phyloP scores from a whole-genome alignment of 495 filamentous ascomycete genomes.

The Penicillium macrosclerotiorum region DNA sequence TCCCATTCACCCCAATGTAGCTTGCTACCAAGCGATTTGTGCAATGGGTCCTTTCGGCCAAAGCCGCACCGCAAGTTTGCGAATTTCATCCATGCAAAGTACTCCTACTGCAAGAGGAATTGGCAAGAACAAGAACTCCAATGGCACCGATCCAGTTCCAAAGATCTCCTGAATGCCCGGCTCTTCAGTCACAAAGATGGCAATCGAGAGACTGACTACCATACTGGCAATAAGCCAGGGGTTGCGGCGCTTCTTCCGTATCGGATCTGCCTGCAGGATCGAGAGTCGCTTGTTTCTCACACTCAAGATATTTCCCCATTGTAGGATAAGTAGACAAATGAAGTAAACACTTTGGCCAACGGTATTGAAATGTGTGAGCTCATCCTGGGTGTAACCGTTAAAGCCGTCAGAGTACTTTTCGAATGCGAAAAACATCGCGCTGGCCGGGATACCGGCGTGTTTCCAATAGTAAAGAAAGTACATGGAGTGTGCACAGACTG shows the following conservation, averaged over 20 bases:
- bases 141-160: constrained; percentile 44
- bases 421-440: constrained; percentile 45
- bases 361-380: constrained; percentile 42
- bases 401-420: constrained; percentile 46
- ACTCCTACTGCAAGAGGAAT: constrained; percentile 48
- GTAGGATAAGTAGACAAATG: constrained; percentile 60
- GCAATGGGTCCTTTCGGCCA: constrained; percentile 44
- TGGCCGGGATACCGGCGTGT: constrained; percentile 43
- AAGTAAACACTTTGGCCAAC: constrained; percentile 68
- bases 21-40: constrained; percentile 47
- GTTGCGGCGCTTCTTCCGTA: constrained; percentile 47
- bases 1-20: too few species aligned
- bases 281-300: constrained; percentile 51
- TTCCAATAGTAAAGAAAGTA: constrained; percentile 51
- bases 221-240: constrained; percentile 46
- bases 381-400: constrained; percentile 42
- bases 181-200: constrained; percentile 52
- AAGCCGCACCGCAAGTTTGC: constrained; percentile 43
- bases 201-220: constrained; percentile 44
- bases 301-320: constrained; percentile 51
- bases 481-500: constrained; percentile 48
- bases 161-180: constrained; percentile 49
- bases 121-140: constrained; percentile 51
- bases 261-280: constrained; percentile 50
- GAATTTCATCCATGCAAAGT: constrained; percentile 47